Base-by-base conservation (phyloP, 2,329 filamentous ascomycete genomes). In the Mycosphaerella sp. region DNA sequence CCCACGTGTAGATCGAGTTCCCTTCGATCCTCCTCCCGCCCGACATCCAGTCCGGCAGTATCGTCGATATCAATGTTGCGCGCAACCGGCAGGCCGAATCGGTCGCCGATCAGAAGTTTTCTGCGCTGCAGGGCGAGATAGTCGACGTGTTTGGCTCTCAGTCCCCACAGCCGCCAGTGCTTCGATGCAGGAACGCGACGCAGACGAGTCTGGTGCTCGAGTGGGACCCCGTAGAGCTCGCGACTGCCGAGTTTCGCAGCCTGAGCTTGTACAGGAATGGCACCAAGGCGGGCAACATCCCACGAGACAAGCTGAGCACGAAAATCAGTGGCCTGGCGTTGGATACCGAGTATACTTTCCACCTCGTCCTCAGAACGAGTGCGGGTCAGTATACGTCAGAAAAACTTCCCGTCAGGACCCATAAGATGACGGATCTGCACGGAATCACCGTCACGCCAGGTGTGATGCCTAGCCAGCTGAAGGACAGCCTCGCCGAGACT, bases 201-300 rank as follows among this genome's bases (percentile, higher is more conserved):
- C 93, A 98, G 72, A 98, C 93, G n/a, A 94, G 88, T 25, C 86
- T 97, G 41, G 93, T 98, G 34, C 86, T 98, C 46, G 93, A 97
- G 73, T 98, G 93, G 93, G 93, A 97, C 59, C 89, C 91, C 30
- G 86, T 98, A 66, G 81, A 91, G 63, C 82, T 96, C 44, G 93
- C 90, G 17, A 97, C 91, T 4, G 89, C 93, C 58, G 89, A 93
- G 67, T 79, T 97, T 55, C 85, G 93, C 64, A 91, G 87, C 44
- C 80, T 98, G 47, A 89, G 86, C 52, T 78, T 98, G 45, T 97
- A 93, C 73, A 86, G 93, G 69, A 98, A 98, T 75, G 89, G 89
- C 63, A 89, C 89, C 68, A 98, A 97, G 75, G 91, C 91, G 13
- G 93, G 93, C 64, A 91, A 87, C 64, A 97, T 98, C 66, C 93